These are phyloP conservation scores for Aspergillus affinis DNA, from an alignment of 495 filamentous ascomycete genomes.

Conservation along the genomic window DNA sequence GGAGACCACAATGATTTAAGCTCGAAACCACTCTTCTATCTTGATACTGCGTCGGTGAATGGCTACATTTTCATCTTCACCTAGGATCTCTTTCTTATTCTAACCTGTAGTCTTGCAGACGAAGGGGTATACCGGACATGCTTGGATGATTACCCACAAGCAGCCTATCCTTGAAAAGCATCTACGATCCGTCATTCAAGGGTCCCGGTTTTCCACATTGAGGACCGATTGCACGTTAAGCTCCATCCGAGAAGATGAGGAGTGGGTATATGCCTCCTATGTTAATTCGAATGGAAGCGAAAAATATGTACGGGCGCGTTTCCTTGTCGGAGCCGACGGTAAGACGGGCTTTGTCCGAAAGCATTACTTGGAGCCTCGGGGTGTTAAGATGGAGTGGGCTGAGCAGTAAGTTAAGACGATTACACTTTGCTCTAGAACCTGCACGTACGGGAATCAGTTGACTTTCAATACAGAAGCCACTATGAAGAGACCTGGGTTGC, in stretches of 20 bases:
- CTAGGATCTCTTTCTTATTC: not conserved
- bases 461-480: conserved; percentile 21
- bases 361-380: conserved; percentile 46
- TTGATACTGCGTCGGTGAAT: conserved; percentile 31
- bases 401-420: conserved; percentile 19
- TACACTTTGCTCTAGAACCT: not conserved
- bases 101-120: conserved; percentile 16
- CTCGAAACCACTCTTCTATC: conserved; percentile 24
- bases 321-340: conserved; percentile 51
- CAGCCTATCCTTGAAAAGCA: conserved; percentile 29
- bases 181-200: conserved; percentile 22
- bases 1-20: conserved; percentile 21
- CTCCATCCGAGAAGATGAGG: conserved; percentile 28
- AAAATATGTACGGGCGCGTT: conserved; percentile 31
- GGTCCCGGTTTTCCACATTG: conserved; percentile 31
- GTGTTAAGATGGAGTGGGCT: conserved; percentile 40
- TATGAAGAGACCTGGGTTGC: conserved; percentile 57
- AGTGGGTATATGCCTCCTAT: conserved; percentile 37
- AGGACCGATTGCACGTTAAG: conserved; percentile 34
- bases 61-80: not conserved
- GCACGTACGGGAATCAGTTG: not conserved
- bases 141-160: conserved; percentile 37
- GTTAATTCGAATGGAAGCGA: conserved; percentile 24
- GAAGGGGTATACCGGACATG: conserved; percentile 35
- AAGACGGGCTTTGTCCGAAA: conserved; percentile 52